Evolutionary conservation across 2,329 filamentous ascomycete species (phyloP).

Genomic region (Fusarium sp.): DNA sequence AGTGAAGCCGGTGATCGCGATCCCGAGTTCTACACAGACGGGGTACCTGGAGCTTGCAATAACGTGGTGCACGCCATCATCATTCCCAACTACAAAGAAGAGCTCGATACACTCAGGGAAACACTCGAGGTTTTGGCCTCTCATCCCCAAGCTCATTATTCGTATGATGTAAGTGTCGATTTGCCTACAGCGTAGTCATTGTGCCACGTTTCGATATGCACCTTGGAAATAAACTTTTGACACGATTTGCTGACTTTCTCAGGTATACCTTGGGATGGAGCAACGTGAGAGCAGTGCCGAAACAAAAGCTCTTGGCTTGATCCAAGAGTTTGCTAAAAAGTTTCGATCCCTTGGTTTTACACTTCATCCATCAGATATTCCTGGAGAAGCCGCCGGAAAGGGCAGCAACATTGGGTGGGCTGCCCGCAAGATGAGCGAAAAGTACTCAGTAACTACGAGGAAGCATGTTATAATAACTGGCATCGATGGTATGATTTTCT

Average conservation of each 20-base stretch:
- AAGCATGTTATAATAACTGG: constrained; percentile 75
- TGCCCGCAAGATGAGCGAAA: constrained; percentile 71
- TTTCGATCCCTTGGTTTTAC: constrained; percentile 76
- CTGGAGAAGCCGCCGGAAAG: constrained; percentile 76
- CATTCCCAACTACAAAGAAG: constrained; percentile 80
- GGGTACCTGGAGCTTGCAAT: constrained; percentile 53
- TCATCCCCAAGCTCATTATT: constrained; percentile 70
- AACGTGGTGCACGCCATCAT: constrained; percentile 73
- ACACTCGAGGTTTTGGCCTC: constrained; percentile 75
- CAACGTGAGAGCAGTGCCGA: constrained; percentile 70
- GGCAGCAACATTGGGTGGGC: constrained; percentile 80
- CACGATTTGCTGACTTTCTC: constrained; percentile 14
- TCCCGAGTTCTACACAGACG: constrained; percentile 58
- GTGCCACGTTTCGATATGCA: neutral
- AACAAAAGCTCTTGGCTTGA: constrained; percentile 69
- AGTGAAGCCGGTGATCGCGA: constrained; percentile 65
- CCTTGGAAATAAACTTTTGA: neutral
- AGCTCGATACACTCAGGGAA: constrained; percentile 73
- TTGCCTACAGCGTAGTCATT: too few relatives aligned
- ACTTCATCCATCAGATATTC: constrained; percentile 72
- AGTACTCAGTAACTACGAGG: constrained; percentile 63
- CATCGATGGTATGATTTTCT: constrained; percentile 71
- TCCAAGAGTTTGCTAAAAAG: constrained; percentile 70
- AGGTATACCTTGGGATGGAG: constrained; percentile 81
- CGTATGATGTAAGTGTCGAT: constrained; percentile 72